phyloP scores from a whole-genome alignment of 2,329 filamentous ascomycete species.

The Gyromitra esculenta region DNA sequence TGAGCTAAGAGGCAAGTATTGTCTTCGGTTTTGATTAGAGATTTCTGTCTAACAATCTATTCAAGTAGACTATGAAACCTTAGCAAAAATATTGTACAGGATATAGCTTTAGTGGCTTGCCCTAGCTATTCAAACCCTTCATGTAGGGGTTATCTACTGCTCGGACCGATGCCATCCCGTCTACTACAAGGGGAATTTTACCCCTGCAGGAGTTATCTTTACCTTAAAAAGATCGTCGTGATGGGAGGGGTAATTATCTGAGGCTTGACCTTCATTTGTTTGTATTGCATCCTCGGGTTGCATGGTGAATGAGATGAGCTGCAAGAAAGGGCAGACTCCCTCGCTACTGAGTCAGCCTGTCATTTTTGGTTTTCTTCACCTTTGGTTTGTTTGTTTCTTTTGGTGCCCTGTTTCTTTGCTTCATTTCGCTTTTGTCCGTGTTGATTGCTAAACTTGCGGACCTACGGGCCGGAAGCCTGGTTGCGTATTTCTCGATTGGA shows the following conservation, averaged over 20 bases:
- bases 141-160: conserved; percentile 7
- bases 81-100: not conserved
- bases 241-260: conserved; percentile 41
- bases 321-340: conserved; percentile 13
- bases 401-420: conserved; percentile 29
- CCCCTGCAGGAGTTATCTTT: conserved; percentile 41
- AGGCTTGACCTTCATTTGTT: conserved; percentile 9
- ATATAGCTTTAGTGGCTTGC: conserved; percentile 18
- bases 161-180: conserved; percentile 13
- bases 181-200: not conserved
- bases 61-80: not conserved
- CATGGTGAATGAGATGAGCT: conserved; percentile 30
- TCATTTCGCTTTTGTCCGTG: conserved; percentile 41
- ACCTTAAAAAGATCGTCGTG: conserved; percentile 24
- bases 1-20: not conserved
- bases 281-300: conserved; percentile 23
- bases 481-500: conserved; percentile 41
- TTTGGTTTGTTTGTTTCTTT: conserved; percentile 19
- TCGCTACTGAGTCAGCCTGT: conserved; percentile 36
- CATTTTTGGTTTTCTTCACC: conserved; percentile 19
- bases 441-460: conserved; percentile 28
- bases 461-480: conserved; percentile 43
- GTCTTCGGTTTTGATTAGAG: not conserved
- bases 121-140: conserved; percentile 4
- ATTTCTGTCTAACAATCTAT: conserved; percentile 20